A percentile compares a stretch with the other conserved stretches of the same genome.
Conservation (phyloP, 2,329 filamentous ascomycete species). For the Hymenoscyphus albidus region DNA sequence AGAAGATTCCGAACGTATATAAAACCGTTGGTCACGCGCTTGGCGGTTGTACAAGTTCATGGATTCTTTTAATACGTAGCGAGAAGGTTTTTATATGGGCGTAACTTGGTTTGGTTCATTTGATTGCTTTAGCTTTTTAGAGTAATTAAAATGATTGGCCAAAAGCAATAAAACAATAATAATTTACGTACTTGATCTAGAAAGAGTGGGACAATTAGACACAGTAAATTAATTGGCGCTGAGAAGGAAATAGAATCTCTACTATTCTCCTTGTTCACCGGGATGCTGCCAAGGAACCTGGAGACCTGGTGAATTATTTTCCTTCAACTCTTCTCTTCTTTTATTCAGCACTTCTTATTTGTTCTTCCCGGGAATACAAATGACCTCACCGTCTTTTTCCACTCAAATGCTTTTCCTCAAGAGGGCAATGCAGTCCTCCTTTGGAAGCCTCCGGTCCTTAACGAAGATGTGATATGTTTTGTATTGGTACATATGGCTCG, state of each 20-base stretch:
- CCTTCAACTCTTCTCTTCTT: neutral
- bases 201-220: too few species aligned
- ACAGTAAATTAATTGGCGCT: too few species aligned
- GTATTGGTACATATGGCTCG: neutral
- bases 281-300: too few species aligned
- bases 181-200: too few species aligned
- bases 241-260: too few species aligned
- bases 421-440: neutral
- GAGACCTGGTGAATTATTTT: too few species aligned
- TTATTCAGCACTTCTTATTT: neutral
- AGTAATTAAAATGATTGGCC: too few species aligned
- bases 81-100: neutral
- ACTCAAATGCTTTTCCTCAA: neutral
- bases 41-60: neutral
- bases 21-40: neutral
- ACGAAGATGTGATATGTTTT: neutral
- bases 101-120: neutral
- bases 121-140: too few species aligned
- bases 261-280: too few species aligned
- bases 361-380: neutral
- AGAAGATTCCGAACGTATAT: neutral
- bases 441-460: neutral
- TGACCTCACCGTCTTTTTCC: neutral
- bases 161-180: too few species aligned
- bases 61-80: too few species aligned